These are phyloP conservation scores for Phytopythium ostracodes DNA, from an alignment of 352 stramenopile species.

Conservation along the genomic window DNA sequence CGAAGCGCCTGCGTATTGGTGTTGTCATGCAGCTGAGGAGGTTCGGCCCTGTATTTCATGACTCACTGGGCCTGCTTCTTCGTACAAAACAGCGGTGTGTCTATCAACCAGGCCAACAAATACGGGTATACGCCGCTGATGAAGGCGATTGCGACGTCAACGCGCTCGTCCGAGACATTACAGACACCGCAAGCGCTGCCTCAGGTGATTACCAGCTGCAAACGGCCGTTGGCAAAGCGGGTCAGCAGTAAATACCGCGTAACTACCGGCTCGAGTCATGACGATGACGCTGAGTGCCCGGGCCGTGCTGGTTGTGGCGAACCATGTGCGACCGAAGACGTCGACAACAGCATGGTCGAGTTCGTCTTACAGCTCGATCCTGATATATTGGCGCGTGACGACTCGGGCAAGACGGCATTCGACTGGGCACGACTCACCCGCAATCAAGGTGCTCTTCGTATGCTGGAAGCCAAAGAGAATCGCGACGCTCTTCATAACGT, in stretches of 20 bases:
- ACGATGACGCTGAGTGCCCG: background rate
- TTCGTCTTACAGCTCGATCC: conserved; percentile 36
- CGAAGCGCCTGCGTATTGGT: background rate
- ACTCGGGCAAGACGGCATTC: conserved; percentile 48
- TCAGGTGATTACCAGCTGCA: background rate
- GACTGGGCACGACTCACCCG: conserved; percentile 59
- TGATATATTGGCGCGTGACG: conserved; percentile 36
- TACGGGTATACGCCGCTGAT: conserved; percentile 72
- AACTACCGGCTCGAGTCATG: background rate
- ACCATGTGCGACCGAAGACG: conserved; percentile 3
- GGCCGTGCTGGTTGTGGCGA: background rate
- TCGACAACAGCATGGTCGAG: conserved; percentile 51
- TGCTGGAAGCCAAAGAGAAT: conserved; percentile 33
- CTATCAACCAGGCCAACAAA: conserved; percentile 44
- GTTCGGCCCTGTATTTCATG: background rate
- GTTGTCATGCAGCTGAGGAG: no score
- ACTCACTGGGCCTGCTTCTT: background rate
- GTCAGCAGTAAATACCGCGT: conserved; percentile 1
- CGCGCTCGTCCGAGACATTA: conserved; percentile 15
- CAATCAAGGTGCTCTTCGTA: conserved; percentile 26
- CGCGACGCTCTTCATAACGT: conserved; percentile 30
- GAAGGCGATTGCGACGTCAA: conserved; percentile 58
- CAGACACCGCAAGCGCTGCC: background rate
- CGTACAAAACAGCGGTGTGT: conserved; percentile 30
- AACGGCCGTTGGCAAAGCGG: background rate